Percentiles rank a stretch among this genome's conserved stretches.
phyloP scores from a whole-genome alignment of 345 rosid genomes.

The Toxicodendron radicans region DNA sequence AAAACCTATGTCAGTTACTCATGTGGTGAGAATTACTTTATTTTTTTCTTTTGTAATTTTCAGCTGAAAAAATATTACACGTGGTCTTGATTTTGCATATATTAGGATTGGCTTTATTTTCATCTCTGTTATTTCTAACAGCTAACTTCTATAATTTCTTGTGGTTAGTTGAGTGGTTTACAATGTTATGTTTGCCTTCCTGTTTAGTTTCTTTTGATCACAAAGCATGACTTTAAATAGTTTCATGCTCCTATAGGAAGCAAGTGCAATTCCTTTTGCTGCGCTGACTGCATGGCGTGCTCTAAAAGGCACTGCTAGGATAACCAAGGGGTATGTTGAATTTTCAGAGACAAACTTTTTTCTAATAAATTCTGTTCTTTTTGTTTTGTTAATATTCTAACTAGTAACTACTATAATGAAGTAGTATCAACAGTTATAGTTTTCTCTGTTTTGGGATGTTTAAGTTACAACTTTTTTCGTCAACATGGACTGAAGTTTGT shows the following conservation, averaged over 20 bases:
- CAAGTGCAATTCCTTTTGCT: conserved; percentile 92
- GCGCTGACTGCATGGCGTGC: conserved; percentile 98
- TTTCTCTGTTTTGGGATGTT: not conserved
- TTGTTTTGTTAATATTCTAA: not conserved
- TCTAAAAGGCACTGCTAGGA: conserved; percentile 83
- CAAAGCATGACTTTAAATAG: conserved; percentile 10
- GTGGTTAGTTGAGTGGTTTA: not conserved
- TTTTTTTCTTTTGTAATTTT: not conserved
- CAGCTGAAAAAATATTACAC: not conserved
- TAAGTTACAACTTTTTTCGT: not conserved
- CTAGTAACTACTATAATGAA: not conserved
- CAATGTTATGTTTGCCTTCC: not conserved
- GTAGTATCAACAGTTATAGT: not conserved
- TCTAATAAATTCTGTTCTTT: not conserved
- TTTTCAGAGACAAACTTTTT: not conserved
- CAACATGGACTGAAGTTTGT: not conserved
- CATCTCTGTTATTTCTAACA: not conserved
- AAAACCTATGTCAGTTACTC: conserved; percentile 74
- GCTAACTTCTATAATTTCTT: not conserved
- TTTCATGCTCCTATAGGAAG: conserved; percentile 58
- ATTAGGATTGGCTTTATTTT: not conserved
- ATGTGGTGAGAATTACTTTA: conserved; percentile 49
- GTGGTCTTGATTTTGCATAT: not conserved
- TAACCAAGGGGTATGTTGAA: conserved; percentile 72
- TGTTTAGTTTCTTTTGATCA: not conserved